These are phyloP conservation scores for Eucalyptus curtisii DNA, from an alignment of 345 rosid genomes.

Conservation along the genomic window DNA sequence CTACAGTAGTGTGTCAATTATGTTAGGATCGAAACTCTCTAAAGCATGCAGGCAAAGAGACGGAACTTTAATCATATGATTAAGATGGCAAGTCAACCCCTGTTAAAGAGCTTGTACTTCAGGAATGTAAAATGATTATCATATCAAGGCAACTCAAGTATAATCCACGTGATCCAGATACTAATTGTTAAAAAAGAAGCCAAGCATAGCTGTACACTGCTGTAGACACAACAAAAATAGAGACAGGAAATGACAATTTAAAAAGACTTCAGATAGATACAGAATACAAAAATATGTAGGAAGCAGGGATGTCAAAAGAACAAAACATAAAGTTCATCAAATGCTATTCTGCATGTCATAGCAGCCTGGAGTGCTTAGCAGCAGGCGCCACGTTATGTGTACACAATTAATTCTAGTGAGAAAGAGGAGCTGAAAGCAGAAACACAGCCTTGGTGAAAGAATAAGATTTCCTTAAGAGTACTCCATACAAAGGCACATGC, in stretches of 20 bases:
- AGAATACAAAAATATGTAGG: not conserved
- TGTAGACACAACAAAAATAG: not conserved
- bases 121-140: not conserved
- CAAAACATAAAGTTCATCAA: not conserved
- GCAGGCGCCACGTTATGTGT: not conserved
- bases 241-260: not conserved
- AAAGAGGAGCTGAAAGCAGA: not conserved
- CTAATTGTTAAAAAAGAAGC: not conserved
- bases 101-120: not conserved
- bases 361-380: not conserved
- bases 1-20: slow-evolving; percentile 13
- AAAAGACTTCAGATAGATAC: not conserved
- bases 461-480: not conserved
- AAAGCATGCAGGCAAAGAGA: not conserved
- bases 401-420: not conserved
- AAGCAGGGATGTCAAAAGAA: not conserved
- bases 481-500: not conserved
- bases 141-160: not conserved
- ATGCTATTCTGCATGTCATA: not conserved
- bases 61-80: not conserved
- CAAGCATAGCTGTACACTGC: not conserved
- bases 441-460: not conserved
- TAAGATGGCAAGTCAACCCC: not conserved
- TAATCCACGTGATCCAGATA: not conserved
- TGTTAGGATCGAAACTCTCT: not conserved